phyloP scores from a whole-genome alignment of 495 filamentous ascomycete species.

The Neurospora sp. region DNA sequence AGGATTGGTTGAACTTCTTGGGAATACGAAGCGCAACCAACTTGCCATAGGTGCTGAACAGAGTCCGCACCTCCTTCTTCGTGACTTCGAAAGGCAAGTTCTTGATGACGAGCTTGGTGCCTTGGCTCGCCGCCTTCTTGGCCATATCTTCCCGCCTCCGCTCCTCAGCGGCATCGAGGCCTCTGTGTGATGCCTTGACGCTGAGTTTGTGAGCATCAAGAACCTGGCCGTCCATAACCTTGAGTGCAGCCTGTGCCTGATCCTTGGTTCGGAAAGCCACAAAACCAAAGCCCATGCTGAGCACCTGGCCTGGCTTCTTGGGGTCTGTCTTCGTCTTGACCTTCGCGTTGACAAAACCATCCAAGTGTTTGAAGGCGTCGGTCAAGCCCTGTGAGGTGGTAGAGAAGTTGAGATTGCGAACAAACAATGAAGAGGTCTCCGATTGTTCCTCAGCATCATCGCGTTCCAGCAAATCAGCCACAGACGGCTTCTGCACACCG shows the following conservation, averaged over 20 bases:
- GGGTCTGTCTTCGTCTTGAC: conserved; percentile 84
- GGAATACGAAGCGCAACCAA: conserved; percentile 86
- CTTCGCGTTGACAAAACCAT: conserved; percentile 73
- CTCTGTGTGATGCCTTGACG: conserved; percentile 76
- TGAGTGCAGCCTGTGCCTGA: conserved; percentile 67
- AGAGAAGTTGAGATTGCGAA: conserved; percentile 88
- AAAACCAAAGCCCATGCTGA: conserved; percentile 97
- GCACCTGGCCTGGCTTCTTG: conserved; percentile 68
- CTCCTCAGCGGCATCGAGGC: conserved; percentile 77
- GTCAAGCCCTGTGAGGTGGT: conserved; percentile 67
- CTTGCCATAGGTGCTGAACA: conserved; percentile 85
- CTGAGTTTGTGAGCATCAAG: conserved; percentile 78
- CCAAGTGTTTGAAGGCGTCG: conserved; percentile 64
- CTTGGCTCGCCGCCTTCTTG: conserved; percentile 60
- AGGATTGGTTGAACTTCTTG: conserved; percentile 79
- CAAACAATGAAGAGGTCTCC: conserved; percentile 72
- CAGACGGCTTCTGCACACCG: conserved; percentile 32
- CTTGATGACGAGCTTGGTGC: conserved; percentile 94
- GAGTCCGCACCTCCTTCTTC: conserved; percentile 78
- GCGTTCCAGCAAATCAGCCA: conserved; percentile 46
- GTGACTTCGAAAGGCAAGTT: conserved; percentile 93
- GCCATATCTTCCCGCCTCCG: conserved; percentile 66
- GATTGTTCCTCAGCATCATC: conserved; percentile 36
- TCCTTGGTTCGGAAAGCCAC: conserved; percentile 71
- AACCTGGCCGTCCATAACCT: conserved; percentile 75